Conservation (phyloP, 2,329 filamentous ascomycete species). For the Endothia cerciana region DNA sequence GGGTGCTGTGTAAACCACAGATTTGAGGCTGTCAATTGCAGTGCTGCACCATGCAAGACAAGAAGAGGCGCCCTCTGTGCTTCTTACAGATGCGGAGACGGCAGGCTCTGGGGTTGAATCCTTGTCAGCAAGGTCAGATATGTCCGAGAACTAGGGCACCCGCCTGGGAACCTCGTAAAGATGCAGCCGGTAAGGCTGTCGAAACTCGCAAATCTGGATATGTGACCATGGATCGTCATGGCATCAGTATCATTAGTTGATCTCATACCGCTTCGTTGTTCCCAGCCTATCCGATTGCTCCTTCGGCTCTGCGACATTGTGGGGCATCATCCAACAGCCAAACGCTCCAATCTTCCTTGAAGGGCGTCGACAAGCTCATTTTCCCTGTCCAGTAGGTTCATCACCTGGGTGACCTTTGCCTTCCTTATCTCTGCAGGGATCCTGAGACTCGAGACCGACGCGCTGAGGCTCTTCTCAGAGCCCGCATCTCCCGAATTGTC, state of each 20-base stretch:
- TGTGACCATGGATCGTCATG: conserved; percentile 10
- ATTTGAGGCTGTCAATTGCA: conserved; percentile 9
- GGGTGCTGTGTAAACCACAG: not conserved
- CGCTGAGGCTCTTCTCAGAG: conserved; percentile 33
- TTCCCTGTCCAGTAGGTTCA: conserved; percentile 66
- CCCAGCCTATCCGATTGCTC: conserved; percentile 12
- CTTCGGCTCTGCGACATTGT: conserved; percentile 5
- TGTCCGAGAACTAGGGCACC: not conserved
- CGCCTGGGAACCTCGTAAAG: not conserved
- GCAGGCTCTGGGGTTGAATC: not conserved
- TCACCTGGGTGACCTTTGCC: conserved; percentile 67
- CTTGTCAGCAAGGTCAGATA: not conserved
- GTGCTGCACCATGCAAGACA: not conserved
- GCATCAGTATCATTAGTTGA: conserved; percentile 22
- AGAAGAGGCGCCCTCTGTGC: not conserved
- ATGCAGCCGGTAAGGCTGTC: conserved; percentile 12
- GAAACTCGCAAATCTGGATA: not conserved
- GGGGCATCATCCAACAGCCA: conserved; percentile 43
- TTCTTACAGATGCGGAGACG: not conserved
- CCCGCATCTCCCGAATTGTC: conserved; percentile 36
- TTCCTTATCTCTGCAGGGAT: conserved; percentile 65
- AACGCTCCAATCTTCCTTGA: conserved; percentile 62
- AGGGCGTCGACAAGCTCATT: conserved; percentile 70
- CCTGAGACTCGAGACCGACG: conserved; percentile 47
- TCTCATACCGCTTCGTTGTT: conserved; percentile 17